Base-by-base conservation (phyloP, 2,329 filamentous ascomycete species). In the Penicillium sp. region DNA sequence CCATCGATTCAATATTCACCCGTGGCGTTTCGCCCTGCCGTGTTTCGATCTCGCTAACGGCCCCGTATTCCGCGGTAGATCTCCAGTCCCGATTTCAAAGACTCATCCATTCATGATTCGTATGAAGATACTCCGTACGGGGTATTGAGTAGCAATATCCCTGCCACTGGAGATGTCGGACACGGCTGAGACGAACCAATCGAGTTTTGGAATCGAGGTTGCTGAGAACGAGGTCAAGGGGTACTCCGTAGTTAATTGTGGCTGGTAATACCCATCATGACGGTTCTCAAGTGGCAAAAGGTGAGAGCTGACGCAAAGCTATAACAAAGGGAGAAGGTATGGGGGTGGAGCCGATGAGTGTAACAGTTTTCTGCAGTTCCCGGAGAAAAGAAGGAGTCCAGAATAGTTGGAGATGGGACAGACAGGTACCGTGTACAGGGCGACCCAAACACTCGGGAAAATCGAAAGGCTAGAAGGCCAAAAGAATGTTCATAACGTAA, bases 401-500 rank as follows among this genome's bases (percentile, higher is more conserved):
- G 25, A 50, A 48, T 49, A 32, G 37, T 45, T 42, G 29, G 25
- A 30, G 29, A 39, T 39, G 35, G 32, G 30, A 35, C 30, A 11
- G 25, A n/a, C 25, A 4, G 25, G 9, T 27, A 27, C 25, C 25
- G 10, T n/a, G 11, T 27, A 6, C 6, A n/a, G 25, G 25, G 8
- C 13, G 23, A 45, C 38, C 45, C 49, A 48, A 43, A 30, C 13
- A 7, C 33, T 29, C 37, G 49, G 51, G 49, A 39, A 33, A 30
- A 29, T 45, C 42, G 50, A 46, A 44, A 39, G 40, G 42, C 51
- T 54, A 54, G 51, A 54, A 54, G 51, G 37, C 11, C 23, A 36
- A 43, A 50, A 51, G 51, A 54, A 54, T 52, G 51, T 51, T 52
- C 47, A 45, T 42, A 54, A n/a, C 49, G 51, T 52, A 54, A 49